These are phyloP conservation scores for Peronospora farinosa DNA, from an alignment of 352 stramenopile genomes.

Conservation along the genomic window DNA sequence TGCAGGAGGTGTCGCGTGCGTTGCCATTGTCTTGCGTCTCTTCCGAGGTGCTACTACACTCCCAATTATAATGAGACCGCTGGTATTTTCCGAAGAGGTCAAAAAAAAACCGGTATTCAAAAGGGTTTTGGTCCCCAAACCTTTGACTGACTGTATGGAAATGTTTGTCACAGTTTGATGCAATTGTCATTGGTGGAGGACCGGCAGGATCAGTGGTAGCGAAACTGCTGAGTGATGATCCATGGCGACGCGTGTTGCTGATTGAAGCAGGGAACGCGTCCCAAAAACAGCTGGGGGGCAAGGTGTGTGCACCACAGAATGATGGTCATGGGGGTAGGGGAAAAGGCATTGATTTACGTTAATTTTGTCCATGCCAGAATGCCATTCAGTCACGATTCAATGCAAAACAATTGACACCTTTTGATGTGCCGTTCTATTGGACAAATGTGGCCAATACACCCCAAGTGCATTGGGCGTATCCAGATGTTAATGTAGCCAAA, in stretches of 20 bases:
- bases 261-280: constrained; percentile 59
- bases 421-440: constrained; percentile 85
- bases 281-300: constrained; percentile 46
- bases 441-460: constrained; percentile 66
- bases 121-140: background rate
- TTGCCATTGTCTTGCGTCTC: constrained; percentile 16
- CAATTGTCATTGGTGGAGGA: constrained; percentile 56
- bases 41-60: background rate
- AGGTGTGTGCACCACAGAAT: constrained; percentile 19
- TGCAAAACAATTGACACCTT: constrained; percentile 49
- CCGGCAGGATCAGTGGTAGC: constrained; percentile 52
- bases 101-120: background rate
- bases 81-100: constrained; percentile 28
- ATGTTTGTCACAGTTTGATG: constrained; percentile 38
- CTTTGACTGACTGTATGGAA: background rate
- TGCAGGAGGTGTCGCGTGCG: constrained; percentile 6
- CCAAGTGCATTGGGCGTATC: constrained; percentile 67
- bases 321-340: background rate
- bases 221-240: constrained; percentile 46
- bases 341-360: background rate
- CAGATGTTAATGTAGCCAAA: constrained; percentile 77
- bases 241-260: constrained; percentile 52
- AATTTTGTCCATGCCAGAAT: constrained; percentile 16
- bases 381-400: constrained; percentile 39
- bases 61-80: constrained; percentile 3